Percentiles rank a stretch among this genome's conserved stretches.
Conservation (phyloP, 805 yeast species). For the Kregervanrija delftensis region DNA sequence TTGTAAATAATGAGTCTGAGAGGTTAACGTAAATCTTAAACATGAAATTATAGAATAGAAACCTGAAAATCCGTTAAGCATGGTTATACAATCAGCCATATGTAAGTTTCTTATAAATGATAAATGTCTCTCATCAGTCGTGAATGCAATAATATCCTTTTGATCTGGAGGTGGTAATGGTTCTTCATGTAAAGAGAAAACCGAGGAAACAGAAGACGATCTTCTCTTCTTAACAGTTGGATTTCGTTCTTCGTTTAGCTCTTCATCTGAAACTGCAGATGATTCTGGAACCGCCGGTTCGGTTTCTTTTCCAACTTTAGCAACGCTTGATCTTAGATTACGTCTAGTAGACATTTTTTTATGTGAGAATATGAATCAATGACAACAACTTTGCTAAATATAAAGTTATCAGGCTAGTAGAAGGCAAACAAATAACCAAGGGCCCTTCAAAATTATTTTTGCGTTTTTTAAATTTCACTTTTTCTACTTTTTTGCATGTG, state of each 20-base stretch:
- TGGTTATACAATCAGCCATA: slow-evolving; percentile 93
- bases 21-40: slow-evolving; percentile 69
- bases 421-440: too few species aligned
- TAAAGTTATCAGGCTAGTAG: too few species aligned
- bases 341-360: too few species aligned
- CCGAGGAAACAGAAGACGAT: slow-evolving; percentile 31
- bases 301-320: slow-evolving; percentile 1
- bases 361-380: too few species aligned
- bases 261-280: slow-evolving; percentile 22
- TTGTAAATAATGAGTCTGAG: slow-evolving; percentile 62
- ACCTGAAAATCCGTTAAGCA: slow-evolving; percentile 90
- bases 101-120: slow-evolving; percentile 82
- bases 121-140: slow-evolving; percentile 78
- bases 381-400: too few species aligned
- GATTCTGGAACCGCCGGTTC: slow-evolving; percentile 1
- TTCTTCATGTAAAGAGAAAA: slow-evolving; percentile 45
- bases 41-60: slow-evolving; percentile 86
- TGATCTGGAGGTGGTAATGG: slow-evolving; percentile 74
- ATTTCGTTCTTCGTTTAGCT: slow-evolving; percentile 11
- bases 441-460: too few species aligned
- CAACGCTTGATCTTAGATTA: too few species aligned
- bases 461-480: too few species aligned
- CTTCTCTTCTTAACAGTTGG: slow-evolving; percentile 18
- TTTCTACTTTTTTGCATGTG: too few species aligned
- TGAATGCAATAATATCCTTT: slow-evolving; percentile 69